Base-by-base conservation (phyloP, 768 basidiomycete genomes). In the Tulasnella sp. region DNA sequence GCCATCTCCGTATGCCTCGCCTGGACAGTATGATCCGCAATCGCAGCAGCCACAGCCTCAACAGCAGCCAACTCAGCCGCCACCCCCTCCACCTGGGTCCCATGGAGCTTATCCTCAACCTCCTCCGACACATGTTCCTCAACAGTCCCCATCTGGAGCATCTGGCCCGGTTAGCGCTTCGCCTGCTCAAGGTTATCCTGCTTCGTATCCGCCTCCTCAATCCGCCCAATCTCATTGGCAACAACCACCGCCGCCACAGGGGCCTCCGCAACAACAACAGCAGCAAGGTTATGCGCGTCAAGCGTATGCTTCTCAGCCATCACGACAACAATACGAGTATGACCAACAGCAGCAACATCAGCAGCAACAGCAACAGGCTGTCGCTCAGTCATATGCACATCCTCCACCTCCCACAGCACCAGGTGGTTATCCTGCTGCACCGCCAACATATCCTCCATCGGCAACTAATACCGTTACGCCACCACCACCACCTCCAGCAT, bases 281-380 rank as follows among this genome's bases (percentile, higher is more conserved):
- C 32, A 32, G 11, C 27, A 50, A 26, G 58, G 58, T 13, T 42
- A 59, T 23, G 32, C 58, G 49, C 43, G 38, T 19, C 43, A 38
- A 17, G 30, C 38, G 9, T 48, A 44, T n/a, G 19, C 19, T 7
- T 21, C 47, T n/a, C 47, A 48, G 47, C 34, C 34, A 15, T 48
- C 55, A 15, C 48, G 49, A 3, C 41, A 17, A 2, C 32, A 54
- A 21, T 54, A 61, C 60, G 60, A 52, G 3, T 54, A 52, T 26
- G 50, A 61, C 17, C 60, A 53, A 42, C 59, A 60, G 21, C 26
- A 5, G 41, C 60, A 59, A n/a, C 51, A 27, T 34, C 38, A 41
- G 41, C 38, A 61, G 15, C 43, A 41, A 26, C 32, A 27, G 11
- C 60, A 52, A 21, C 51, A 27, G 29, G 51, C 51, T 32, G n/a